These are phyloP conservation scores for Fusarium veterinarium DNA, from an alignment of 2,329 filamentous ascomycete species.

Conservation along the genomic window DNA sequence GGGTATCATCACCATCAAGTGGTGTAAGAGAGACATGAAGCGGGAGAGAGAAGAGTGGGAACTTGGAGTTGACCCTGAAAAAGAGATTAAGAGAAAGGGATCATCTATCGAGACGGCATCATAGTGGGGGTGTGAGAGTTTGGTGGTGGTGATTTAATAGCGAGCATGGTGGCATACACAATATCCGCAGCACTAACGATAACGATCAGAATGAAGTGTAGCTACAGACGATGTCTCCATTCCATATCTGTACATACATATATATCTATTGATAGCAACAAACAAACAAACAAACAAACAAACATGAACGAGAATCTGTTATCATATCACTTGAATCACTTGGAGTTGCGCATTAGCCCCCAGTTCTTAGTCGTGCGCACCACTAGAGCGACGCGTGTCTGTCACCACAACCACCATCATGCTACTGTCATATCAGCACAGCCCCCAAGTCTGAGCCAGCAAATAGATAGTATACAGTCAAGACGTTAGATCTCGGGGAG, in stretches of 20 bases:
- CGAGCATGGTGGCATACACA: conserved; percentile 18
- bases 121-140: background rate
- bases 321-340: background rate
- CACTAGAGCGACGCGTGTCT: background rate
- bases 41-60: conserved; percentile 54
- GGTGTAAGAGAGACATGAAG: conserved; percentile 54
- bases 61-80: conserved; percentile 40
- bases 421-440: background rate
- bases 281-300: background rate
- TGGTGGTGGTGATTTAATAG: background rate
- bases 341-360: background rate
- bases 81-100: conserved; percentile 30
- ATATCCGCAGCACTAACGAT: background rate
- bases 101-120: conserved; percentile 20
- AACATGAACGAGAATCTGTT: conserved; percentile 11
- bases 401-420: conserved; percentile 5
- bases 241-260: conserved; percentile 10
- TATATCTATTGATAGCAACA: background rate
- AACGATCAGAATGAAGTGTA: conserved; percentile 20
- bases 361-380: background rate
- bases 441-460: background rate
- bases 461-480: too few relatives aligned
- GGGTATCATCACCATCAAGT: conserved; percentile 50
- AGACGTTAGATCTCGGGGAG: background rate
- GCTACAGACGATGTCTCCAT: background rate